These are phyloP conservation scores for Ceratocystis variospora DNA, from an alignment of 2,329 filamentous ascomycete genomes.

Conservation along the genomic window DNA sequence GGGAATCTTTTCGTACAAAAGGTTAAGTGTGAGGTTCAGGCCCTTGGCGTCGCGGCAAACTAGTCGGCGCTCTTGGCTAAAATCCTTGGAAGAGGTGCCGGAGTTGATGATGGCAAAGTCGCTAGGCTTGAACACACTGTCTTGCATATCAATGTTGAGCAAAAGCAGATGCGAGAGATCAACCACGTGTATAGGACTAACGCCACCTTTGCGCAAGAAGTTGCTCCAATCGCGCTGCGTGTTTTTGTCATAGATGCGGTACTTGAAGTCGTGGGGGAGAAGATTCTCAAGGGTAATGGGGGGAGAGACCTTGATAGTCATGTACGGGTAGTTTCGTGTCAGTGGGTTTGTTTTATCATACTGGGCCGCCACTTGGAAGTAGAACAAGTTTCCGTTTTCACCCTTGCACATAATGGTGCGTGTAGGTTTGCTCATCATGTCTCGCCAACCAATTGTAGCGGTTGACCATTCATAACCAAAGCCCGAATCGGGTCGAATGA, in stretches of 20 bases:
- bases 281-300: slow-evolving; percentile 91
- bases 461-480: slow-evolving; percentile 95
- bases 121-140: slow-evolving; percentile 85
- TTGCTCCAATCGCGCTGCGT: slow-evolving; percentile 99
- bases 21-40: slow-evolving; percentile 61
- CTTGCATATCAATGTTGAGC: slow-evolving; percentile 90
- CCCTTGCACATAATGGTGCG: slow-evolving; percentile 79
- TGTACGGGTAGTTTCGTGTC: slow-evolving; percentile 78
- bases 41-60: slow-evolving; percentile 75
- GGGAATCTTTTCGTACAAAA: slow-evolving; percentile 84
- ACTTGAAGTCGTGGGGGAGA: slow-evolving; percentile 96
- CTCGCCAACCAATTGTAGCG: slow-evolving; percentile 83
- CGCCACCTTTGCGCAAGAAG: slow-evolving; percentile 87
- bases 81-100: slow-evolving; percentile 64
- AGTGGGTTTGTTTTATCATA: slow-evolving; percentile 76
- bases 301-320: slow-evolving; percentile 82
- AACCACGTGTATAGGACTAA: slow-evolving; percentile 94
- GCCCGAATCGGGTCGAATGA: slow-evolving; percentile 83
- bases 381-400: slow-evolving; percentile 80
- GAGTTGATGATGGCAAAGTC: slow-evolving; percentile 97
- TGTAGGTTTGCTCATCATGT: slow-evolving; percentile 71
- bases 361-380: slow-evolving; percentile 84
- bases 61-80: slow-evolving; percentile 65
- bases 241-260: slow-evolving; percentile 96
- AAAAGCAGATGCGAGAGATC: slow-evolving; percentile 87